Base-by-base conservation (phyloP, 75 land plant species). In the Cunninghamia lanceolata region DNA sequence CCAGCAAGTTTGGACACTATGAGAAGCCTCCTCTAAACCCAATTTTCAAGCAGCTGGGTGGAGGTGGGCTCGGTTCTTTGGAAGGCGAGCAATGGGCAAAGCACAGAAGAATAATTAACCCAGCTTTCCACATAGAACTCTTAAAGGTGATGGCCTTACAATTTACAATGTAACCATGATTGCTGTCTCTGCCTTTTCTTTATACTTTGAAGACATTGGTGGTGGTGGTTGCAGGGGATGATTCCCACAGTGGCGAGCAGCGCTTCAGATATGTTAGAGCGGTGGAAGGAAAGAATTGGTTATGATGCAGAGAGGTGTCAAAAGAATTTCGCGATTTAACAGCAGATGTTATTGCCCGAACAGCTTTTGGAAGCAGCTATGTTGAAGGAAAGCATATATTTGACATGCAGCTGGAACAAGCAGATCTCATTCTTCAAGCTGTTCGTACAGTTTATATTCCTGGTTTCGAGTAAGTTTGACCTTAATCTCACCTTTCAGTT, bases 61-160 rank as follows among this genome's bases (percentile, higher is more conserved):
- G 30, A 66, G 70, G 70, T 28, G 91, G 91, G 0, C 28, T 92
- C 13, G 73, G 54, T 25, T 17, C 16, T 42, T 84, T 84, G 38
- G 89, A 88, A 13, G 93, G 89, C 2, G 89, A 91, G 25, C 82
- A 91, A 66, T 91, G 93, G 93, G 89, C 88, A 25, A 83, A 84
- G 40, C 91, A 88, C 46, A 86, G 93, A 56, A 66, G 91, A 56
- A 79, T 92, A 13, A 40, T 92, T 25, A 85, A 84, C 59, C 93
- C 91, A 28, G 91, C 89, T 1, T 92, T 92, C 66, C 88, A 90
- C 83, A 4, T 84, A 6, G 91, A 92, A 83, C 88, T 86, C 76
- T 86, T 92, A 75, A 92, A 90, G 88, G 92, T 92, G 30, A 36
- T 75, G 2, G 34, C 53, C 53, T 11, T 50, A 14, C 13, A 50